Conservation (phyloP, 768 basidiomycete genomes). For the Mycena capillaripes region DNA sequence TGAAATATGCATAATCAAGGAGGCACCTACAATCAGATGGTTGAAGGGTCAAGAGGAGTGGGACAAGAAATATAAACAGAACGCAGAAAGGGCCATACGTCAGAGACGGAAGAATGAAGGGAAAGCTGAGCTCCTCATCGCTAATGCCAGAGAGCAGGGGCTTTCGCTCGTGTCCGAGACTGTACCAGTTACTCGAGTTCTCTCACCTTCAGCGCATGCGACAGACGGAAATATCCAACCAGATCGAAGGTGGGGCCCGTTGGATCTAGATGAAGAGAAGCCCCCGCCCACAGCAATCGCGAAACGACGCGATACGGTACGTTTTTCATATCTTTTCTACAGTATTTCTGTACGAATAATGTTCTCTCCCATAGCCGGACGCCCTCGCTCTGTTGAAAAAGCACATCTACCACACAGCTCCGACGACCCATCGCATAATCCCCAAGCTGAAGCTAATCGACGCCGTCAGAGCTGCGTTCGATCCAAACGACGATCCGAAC, state of each 20-base stretch:
- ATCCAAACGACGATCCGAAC: conserved; percentile 62
- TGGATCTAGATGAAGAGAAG: conserved; percentile 74
- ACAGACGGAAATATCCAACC: conserved; percentile 51
- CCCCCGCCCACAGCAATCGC: conserved; percentile 84
- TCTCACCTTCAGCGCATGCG: conserved; percentile 30
- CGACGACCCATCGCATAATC: conserved; percentile 65
- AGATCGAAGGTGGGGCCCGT: conserved; percentile 65
- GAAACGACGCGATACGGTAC: conserved; percentile 75
- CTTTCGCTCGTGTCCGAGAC: conserved; percentile 47
- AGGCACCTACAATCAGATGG: conserved; percentile 79
- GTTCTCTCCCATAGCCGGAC: conserved; percentile 56
- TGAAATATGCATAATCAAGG: conserved; percentile 81
- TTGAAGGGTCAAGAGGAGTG: conserved; percentile 70
- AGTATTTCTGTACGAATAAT: neutral
- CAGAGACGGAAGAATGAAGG: conserved; percentile 59
- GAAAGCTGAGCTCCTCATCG: conserved; percentile 60
- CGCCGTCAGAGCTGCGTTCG: conserved; percentile 62
- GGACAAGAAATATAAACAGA: conserved; percentile 65
- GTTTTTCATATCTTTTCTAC: conserved; percentile 29
- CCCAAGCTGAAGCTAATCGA: conserved; percentile 62
- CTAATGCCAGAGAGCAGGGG: conserved; percentile 62
- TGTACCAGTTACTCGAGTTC: conserved; percentile 12
- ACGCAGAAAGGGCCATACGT: conserved; percentile 58
- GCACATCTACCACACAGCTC: conserved; percentile 68
- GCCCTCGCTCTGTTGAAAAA: conserved; percentile 69